These are phyloP conservation scores for Cutaneotrichosporon arboriforme DNA, from an alignment of 1,284 basidiomycete genomes.

Conservation along the genomic window DNA sequence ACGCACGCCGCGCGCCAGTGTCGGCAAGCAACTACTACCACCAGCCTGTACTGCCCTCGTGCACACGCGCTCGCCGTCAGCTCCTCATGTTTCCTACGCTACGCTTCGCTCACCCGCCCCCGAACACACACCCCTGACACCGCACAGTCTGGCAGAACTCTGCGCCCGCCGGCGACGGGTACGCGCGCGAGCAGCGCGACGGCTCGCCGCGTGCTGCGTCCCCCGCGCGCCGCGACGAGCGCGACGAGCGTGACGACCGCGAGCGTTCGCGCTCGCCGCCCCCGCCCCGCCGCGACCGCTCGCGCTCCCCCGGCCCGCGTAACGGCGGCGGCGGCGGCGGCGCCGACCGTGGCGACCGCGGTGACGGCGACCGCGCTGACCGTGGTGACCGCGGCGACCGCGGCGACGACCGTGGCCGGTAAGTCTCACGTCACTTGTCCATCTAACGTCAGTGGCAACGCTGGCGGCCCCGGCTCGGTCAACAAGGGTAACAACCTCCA, in stretches of 20 bases:
- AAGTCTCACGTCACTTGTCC: neutral
- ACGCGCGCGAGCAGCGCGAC: conserved; percentile 16
- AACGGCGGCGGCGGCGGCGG: conserved; percentile 21
- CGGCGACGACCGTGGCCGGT: conserved; percentile 22
- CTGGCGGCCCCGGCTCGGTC: conserved; percentile 47
- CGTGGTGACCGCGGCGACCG: conserved; percentile 12
- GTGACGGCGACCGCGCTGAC: neutral
- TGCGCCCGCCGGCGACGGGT: conserved; percentile 20
- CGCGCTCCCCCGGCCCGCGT: conserved; percentile 29
- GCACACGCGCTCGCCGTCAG: too few species aligned
- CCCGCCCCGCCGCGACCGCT: conserved; percentile 26
- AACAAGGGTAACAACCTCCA: conserved; percentile 98
- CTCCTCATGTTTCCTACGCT: too few species aligned
- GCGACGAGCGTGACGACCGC: conserved; percentile 8
- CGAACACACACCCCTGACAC: conserved; percentile 15
- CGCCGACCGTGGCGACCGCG: neutral
- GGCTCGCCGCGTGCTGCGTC: conserved; percentile 17
- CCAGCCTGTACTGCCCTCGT: neutral
- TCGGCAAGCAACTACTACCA: neutral
- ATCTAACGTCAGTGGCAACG: conserved; percentile 11
- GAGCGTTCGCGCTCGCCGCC: conserved; percentile 15
- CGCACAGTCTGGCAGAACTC: conserved; percentile 42
- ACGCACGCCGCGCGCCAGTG: neutral
- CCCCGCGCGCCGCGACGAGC: conserved; percentile 20
- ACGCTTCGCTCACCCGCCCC: neutral